Percentiles rank a stretch among this genome's conserved stretches.
phyloP scores from a whole-genome alignment of 2,329 filamentous ascomycete species.

The Cercospora zeae-maydis region DNA sequence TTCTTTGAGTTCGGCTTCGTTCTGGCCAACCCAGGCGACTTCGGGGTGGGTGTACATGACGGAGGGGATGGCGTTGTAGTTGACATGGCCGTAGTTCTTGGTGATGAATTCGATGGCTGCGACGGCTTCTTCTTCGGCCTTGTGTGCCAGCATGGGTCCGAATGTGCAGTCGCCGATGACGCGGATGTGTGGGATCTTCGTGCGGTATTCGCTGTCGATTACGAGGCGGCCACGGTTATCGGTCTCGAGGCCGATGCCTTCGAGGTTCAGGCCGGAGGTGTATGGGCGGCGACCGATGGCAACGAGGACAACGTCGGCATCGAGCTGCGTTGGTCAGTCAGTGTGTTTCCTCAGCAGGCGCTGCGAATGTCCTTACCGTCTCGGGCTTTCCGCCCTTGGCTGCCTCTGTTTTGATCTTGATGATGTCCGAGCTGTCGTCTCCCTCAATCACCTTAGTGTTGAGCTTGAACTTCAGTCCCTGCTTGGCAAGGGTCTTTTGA shows the following conservation, averaged over 20 bases:
- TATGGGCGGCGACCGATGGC: constrained; percentile 96
- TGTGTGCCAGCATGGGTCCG: constrained; percentile 93
- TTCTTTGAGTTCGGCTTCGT: constrained; percentile 90
- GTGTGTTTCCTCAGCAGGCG: constrained; percentile 9
- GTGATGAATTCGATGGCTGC: constrained; percentile 95
- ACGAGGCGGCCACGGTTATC: constrained; percentile 93
- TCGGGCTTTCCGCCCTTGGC: constrained; percentile 96
- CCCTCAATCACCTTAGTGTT: constrained; percentile 91
- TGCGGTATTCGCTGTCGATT: constrained; percentile 98
- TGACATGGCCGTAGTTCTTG: constrained; percentile 97
- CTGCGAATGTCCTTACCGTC: constrained; percentile 54
- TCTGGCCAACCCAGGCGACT: constrained; percentile 97
- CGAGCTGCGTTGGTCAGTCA: constrained; percentile 57
- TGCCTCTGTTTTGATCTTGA: constrained; percentile 83
- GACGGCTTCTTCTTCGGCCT: constrained; percentile 96
- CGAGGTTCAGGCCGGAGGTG: constrained; percentile 83
- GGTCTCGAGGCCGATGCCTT: constrained; percentile 87
- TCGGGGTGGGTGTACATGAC: constrained; percentile 99
- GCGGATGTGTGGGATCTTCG: constrained; percentile 94
- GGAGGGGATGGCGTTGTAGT: constrained; percentile 95
- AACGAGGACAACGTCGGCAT: constrained; percentile 92
- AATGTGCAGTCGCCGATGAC: constrained; percentile 96
- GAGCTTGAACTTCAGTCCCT: constrained; percentile 97
- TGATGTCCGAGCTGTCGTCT: constrained; percentile 70
- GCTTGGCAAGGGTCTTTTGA: constrained; percentile 91